phyloP scores from a whole-genome alignment of 106 monocot species.

The Dendrobium chrysotoxum region DNA sequence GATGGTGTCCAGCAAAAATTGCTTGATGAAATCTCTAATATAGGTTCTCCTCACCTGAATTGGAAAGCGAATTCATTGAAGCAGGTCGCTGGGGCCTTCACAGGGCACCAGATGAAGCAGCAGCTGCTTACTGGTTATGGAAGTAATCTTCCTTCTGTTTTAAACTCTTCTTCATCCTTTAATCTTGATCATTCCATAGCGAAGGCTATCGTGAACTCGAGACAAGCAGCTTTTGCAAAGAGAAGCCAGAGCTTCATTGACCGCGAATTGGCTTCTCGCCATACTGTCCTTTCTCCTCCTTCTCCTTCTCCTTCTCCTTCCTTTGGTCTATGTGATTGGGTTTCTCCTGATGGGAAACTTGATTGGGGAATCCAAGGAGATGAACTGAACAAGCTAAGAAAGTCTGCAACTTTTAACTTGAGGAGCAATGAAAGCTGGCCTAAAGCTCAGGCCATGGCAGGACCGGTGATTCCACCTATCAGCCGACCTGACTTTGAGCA shows the following conservation, averaged over 20 bases:
- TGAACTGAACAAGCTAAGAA: slow-evolving; percentile 72
- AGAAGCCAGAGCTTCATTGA: slow-evolving; percentile 92
- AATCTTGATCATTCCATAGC: slow-evolving; percentile 62
- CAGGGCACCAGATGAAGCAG: slow-evolving; percentile 18
- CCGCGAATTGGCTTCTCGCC: slow-evolving; percentile 27
- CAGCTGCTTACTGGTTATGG: slow-evolving; percentile 35
- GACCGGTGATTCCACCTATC: background rate
- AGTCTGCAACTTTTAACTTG: slow-evolving; percentile 59
- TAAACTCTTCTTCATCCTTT: slow-evolving; percentile 24
- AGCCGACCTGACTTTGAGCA: background rate
- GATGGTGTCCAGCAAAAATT: slow-evolving; percentile 30
- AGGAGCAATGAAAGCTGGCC: slow-evolving; percentile 21
- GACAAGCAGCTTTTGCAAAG: slow-evolving; percentile 64
- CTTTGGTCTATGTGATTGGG: slow-evolving; percentile 43
- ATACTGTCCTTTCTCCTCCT: background rate
- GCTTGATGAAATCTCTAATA: slow-evolving; percentile 21
- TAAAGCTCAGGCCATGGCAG: background rate
- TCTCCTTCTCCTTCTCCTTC: background rate
- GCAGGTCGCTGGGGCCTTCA: background rate
- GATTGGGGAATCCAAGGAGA: slow-evolving; percentile 92
- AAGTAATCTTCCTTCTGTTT: slow-evolving; percentile 21
- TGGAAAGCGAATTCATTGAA: slow-evolving; percentile 10
- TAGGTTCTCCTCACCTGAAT: slow-evolving; percentile 14
- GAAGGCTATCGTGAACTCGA: slow-evolving; percentile 66
- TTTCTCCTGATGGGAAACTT: slow-evolving; percentile 52